These are phyloP conservation scores for Colletotrichum limetticola DNA, from an alignment of 2,329 filamentous ascomycete species.

Conservation along the genomic window DNA sequence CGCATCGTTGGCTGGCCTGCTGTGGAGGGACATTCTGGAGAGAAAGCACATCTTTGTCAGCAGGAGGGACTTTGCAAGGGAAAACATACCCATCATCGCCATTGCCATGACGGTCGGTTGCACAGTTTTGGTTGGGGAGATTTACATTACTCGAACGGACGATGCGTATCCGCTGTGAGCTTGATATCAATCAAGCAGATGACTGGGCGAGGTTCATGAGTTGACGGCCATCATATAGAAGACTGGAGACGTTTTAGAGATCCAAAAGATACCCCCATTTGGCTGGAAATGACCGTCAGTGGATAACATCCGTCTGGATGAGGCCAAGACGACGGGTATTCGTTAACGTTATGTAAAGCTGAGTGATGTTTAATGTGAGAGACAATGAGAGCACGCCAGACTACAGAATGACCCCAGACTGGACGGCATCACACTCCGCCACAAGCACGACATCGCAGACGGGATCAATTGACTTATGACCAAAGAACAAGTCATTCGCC, in stretches of 20 bases:
- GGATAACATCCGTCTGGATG: neutral
- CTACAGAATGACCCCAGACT: neutral
- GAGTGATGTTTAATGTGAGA: neutral
- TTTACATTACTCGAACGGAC: slow-evolving; percentile 66
- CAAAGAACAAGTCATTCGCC: neutral
- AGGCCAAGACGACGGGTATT: neutral
- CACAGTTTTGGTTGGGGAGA: slow-evolving; percentile 69
- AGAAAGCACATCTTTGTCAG: slow-evolving; percentile 75
- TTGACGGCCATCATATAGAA: neutral
- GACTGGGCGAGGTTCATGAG: too few relatives aligned
- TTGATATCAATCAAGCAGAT: too few relatives aligned
- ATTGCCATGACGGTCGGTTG: slow-evolving; percentile 74
- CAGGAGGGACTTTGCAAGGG: slow-evolving; percentile 72
- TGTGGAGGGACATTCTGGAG: slow-evolving; percentile 77
- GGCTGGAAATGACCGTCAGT: neutral
- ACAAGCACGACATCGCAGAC: neutral
- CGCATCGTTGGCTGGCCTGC: slow-evolving; percentile 75
- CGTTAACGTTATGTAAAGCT: neutral
- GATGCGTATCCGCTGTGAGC: slow-evolving; percentile 45
- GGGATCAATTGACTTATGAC: neutral
- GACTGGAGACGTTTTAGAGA: neutral
- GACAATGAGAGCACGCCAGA: neutral
- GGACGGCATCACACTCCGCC: neutral
- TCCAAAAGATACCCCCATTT: neutral
- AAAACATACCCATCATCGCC: slow-evolving; percentile 77